Evolutionary conservation across 2,329 filamentous ascomycete genomes (phyloP).

Genomic region (Cadophora malorum): DNA sequence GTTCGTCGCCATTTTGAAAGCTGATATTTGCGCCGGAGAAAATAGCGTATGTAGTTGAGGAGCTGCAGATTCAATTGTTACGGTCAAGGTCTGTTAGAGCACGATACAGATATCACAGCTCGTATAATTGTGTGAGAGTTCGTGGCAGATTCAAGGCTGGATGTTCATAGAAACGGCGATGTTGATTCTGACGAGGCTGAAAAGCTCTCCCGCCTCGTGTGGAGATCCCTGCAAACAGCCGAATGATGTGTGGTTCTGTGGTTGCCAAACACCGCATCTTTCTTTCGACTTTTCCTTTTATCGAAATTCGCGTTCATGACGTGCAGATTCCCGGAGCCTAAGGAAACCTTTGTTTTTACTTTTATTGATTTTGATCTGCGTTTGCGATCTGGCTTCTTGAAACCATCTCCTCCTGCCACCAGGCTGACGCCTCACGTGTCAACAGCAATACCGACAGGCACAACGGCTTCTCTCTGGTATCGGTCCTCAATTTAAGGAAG

Average conservation of each 20-base stretch:
- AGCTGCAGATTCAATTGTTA: not conserved
- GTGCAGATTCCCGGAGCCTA: not conserved
- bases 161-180: not conserved
- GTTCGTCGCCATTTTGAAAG: constrained; percentile 70
- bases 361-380: not conserved
- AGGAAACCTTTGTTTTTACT: not conserved
- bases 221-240: constrained; percentile 12
- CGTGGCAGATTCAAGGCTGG: not conserved
- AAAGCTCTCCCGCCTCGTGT: constrained; percentile 13
- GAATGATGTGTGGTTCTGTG: not conserved
- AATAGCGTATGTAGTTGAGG: not conserved
- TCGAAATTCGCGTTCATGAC: not conserved
- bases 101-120: not conserved
- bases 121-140: too few species aligned
- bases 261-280: not conserved
- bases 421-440: constrained; percentile 15
- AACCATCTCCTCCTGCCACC: not conserved
- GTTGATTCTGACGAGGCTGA: constrained; percentile 38
- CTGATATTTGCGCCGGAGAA: constrained; percentile 26
- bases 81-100: not conserved
- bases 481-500: not conserved
- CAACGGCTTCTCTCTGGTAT: not conserved
- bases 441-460: not conserved
- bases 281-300: not conserved
- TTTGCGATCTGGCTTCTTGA: constrained; percentile 13